Base-by-base conservation (phyloP, 805 yeast genomes). In the Torulaspora microellipsoides region DNA sequence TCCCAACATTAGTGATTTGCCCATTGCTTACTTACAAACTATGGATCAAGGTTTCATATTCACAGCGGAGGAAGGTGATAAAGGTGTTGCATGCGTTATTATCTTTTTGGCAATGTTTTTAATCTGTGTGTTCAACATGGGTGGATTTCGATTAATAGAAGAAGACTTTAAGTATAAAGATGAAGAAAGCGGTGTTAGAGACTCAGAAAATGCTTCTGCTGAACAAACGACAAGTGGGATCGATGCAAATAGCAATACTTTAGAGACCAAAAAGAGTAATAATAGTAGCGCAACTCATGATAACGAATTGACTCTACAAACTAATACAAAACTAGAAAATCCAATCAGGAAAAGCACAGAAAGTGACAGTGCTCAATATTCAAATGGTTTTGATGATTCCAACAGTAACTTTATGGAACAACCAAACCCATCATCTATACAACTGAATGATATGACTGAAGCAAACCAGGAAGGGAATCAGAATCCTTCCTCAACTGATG, bases 41-140 rank as follows among this genome's bases (percentile, higher is more conserved):
- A 68, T 83, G 62, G 75, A 85, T 35, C 72, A 77, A 12, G 78
- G 87, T 1, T 69, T 77, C 1, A 67, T 74, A 6, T 81, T 89
- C 54, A 68, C 81, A 0, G 55, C 69, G 12, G 75, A 64, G 3
- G 80, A 85, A 48, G 87, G 86, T 30, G 72, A 78, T 42, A 75
- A 76, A 53, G 97, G 96, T 20, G 83, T 84, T 20, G 93, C 96
- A 0, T 86, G 84, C 63, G 83, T 85, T 15, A 83, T 89, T 55
- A 81, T 89, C 28, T 85, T 83, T 54, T 69, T 83, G 35, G 83
- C 87, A 3, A 72, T 83, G 28, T 86, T 84, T 64, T 66, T 79
- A 44, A 62, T 81, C 33, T 68, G 74, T 58, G 77, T 86, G 13
- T 89, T 89, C 67, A 83, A 85, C 54, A 60, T 83, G 31, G 96